Evolutionary conservation across 179 eudicot genomes (phyloP), one percentile per base, ranked within the genome.

Genomic region (Spergularia azorica): DNA sequence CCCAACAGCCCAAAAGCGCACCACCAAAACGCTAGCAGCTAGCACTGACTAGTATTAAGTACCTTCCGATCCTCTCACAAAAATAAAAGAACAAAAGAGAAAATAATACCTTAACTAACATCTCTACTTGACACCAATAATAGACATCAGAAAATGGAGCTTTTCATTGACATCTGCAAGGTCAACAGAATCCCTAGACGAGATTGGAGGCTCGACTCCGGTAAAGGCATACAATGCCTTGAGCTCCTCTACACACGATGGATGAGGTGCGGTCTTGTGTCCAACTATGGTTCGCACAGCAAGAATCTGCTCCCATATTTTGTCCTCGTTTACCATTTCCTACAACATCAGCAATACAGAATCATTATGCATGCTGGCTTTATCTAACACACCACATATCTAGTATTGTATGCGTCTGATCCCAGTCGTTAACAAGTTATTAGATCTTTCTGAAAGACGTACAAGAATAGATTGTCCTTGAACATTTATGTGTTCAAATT

Each of bases 191-290:
- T 81, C 83, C 26, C 55, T 78, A 9, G 82, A 81, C 0, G 86
- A 77, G n/a, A n/a, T 76, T 21, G 95, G 92, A 60, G 87, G 95
- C 86, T 92, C 94, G 3, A 94, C 89, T 66, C 98, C 96, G 0
- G 97, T 89, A 82, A 94, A 94, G 51, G 84, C 56, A 55, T 88
- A 94, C 62, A 94, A 84, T 13, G 93, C 96, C 79, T 82, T 86
- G 20, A 94, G 88, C 79, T 94, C 97, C 70, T 84, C 96, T 0
- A 73, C 18, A 50, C 78, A 88, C 0, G 89, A 83, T 15, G 76
- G 9, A 2, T 73, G 84, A 4, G 76, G 84, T 0, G 76, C 54
- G 9, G 83, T 86, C 76, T 84, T 81, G 82, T 87, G 91, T 21
- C 98, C 98, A 36, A 92, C 87, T 26, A 92, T 88, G 6, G 72